These are phyloP conservation scores for Leccinum angustisporum DNA, from an alignment of 1,284 basidiomycete species.

Conservation along the genomic window DNA sequence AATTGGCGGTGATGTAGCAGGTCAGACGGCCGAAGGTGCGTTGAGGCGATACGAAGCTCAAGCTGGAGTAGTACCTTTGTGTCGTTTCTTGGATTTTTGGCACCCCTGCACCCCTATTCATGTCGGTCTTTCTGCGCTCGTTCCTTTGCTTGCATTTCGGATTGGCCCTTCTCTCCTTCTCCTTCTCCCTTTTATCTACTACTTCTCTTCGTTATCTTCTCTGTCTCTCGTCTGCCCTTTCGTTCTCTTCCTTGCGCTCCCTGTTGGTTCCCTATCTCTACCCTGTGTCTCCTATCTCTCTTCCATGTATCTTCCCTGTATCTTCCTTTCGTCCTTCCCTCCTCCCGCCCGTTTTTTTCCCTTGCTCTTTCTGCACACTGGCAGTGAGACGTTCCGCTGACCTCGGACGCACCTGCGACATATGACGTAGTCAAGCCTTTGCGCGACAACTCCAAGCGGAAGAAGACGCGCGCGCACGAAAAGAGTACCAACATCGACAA, in stretches of 20 bases:
- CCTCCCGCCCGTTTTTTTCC: neutral
- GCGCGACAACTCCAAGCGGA: slow-evolving; percentile 73
- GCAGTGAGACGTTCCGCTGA: neutral
- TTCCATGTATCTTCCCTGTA: neutral
- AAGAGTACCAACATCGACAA: slow-evolving; percentile 39
- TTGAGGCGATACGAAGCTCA: slow-evolving; percentile 45
- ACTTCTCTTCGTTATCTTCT: neutral
- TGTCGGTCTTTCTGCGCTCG: neutral
- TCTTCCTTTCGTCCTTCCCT: neutral
- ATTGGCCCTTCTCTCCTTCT: neutral
- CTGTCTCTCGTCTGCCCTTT: neutral
- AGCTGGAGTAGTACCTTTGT: slow-evolving; percentile 34
- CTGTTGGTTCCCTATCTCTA: neutral
- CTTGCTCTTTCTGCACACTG: neutral
- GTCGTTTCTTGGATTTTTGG: neutral
- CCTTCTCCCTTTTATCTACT: neutral
- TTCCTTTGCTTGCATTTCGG: neutral
- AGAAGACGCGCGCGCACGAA: slow-evolving; percentile 57
- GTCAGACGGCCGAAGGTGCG: slow-evolving; percentile 64
- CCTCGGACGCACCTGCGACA: neutral
- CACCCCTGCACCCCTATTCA: neutral
- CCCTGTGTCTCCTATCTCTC: neutral
- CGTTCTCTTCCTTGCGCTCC: neutral
- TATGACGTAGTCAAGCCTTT: slow-evolving; percentile 45
- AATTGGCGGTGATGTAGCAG: slow-evolving; percentile 78